Base-by-base conservation (phyloP, 371 early-diverging fungal species). In the Saksenaea oblongispora region DNA sequence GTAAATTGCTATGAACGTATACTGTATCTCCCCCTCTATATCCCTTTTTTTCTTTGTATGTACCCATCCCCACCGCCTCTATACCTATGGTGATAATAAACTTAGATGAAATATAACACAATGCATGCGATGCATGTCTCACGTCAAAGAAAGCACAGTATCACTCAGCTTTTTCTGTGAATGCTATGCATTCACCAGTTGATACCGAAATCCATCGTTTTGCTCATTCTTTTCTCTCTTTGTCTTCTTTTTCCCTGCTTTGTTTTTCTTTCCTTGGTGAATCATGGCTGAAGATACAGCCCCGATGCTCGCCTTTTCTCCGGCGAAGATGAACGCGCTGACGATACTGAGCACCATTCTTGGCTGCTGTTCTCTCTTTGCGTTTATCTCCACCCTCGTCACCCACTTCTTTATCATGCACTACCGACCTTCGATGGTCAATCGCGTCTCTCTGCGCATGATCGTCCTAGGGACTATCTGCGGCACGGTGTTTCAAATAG, bases 371-470 rank as follows among this genome's bases (percentile, higher is more conserved):
- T 73, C 77, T 0, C 53, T 77, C 13, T 3, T 65, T 0, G 41
- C 57, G 14, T 65, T 64, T 26, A 11, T 58, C 8, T 35, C 47
- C 31, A 74, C 70, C 3, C 13, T 77, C 13, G 10, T 61, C 1
- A 8, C 63, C 15, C 73, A 74, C 51, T 47, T 55, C 10, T 56
- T 67, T 5, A 64, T 75, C 34, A 54, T 64, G 3, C 64, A 61
- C 34, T 71, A 73, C 51, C 61, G 64, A 41, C 62, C 73, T 4
- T 27, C 54, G 0, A 55, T 66, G 14, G 79, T 66, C 22, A 74
- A 72, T 51, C 65, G 79, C 28, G 34, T 79, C 18, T 75, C 79
- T 1, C 53, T 79, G 8, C 72, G 76, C 3, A 44, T 79, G 64
- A 75, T 79, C 44, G 66, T 72, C 5, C 35, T 68, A 10, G 39